Evolutionary conservation across 371 early-diverging fungal species (phyloP), one percentile per base, ranked within the genome.

Genomic region (Syncephalis plumigaleata): DNA sequence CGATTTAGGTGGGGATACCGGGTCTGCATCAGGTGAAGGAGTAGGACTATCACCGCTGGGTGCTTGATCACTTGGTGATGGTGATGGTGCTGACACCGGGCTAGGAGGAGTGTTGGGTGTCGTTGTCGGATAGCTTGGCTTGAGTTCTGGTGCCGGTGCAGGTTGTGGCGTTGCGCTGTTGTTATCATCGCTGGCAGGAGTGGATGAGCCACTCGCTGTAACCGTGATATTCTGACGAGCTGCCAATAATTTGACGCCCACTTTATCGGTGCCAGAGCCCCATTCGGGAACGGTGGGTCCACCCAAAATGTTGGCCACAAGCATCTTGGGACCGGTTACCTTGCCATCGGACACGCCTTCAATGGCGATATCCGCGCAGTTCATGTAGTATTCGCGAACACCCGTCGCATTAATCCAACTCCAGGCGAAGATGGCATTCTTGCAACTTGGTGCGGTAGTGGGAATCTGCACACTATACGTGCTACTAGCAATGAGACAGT

Each of bases 341-440:
- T 21, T 13, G 4, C 43, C 43, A 11, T 43, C 24, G 15, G 43
- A 3, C 24, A 13, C 13, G 4, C 70, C 68, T 27, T 55, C 13
- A 45, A 79, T 67, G 16, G 48, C 55, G 21, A 78, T 60, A 31
- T 79, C 80, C 15, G 70, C 67, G 46, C 80, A 77, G 65, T 70
- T 71, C 59, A 67, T 68, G 66, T 81, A 80, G 44, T 48, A 7
- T 27, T 51, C 51, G 15, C 51, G 46, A n/a, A 39, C 18, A 8
- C 51, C 51, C 5, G 55, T 52, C 9, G 68, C 53, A 47, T 75
- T 77, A 45, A 68, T 63, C 75, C 76, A 79, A 1, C 67, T 39
- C 80, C 80, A 79, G 9, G 71, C 63, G 48, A 79, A 70, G 11
- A 65, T 50, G 1, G 59, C 71, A 8, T 52, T 48, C 16, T 60